These are phyloP conservation scores for Cymbidium sinense DNA, from an alignment of 106 monocot genomes.

Conservation along the genomic window DNA sequence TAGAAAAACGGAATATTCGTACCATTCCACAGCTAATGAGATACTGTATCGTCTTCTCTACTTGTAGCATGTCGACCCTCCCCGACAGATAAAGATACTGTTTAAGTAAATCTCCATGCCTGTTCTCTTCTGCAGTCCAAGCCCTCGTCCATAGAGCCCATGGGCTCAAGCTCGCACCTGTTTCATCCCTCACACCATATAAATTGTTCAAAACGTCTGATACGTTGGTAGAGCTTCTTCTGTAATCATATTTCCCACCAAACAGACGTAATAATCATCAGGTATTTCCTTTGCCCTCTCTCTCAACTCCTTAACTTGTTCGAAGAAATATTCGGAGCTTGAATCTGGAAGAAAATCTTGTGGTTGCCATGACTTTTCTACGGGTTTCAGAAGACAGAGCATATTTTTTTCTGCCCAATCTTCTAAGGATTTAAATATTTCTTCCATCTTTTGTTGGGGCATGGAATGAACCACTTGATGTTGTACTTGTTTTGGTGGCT, in stretches of 20 bases:
- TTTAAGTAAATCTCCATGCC: constrained; percentile 17
- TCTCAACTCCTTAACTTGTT: neutral
- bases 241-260: constrained; percentile 13
- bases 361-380: constrained; percentile 9
- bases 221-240: constrained; percentile 8
- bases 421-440: constrained; percentile 4
- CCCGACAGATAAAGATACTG: constrained; percentile 13
- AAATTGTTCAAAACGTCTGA: constrained; percentile 2
- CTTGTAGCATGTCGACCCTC: constrained; percentile 8
- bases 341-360: constrained; percentile 9
- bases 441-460: neutral
- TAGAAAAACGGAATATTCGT: neutral
- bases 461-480: neutral
- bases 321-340: neutral
- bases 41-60: constrained; percentile 12
- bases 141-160: constrained; percentile 11
- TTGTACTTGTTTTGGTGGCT: neutral
- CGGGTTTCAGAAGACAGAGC: neutral
- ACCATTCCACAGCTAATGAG: constrained; percentile 13
- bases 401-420: constrained; percentile 1
- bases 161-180: constrained; percentile 4
- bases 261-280: constrained; percentile 7
- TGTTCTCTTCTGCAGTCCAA: constrained; percentile 15
- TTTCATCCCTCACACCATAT: constrained; percentile 8
- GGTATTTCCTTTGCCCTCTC: constrained; percentile 1